Evolutionary conservation across 768 basidiomycete genomes (phyloP).

Genomic region (Lanmaoa rubissima): DNA sequence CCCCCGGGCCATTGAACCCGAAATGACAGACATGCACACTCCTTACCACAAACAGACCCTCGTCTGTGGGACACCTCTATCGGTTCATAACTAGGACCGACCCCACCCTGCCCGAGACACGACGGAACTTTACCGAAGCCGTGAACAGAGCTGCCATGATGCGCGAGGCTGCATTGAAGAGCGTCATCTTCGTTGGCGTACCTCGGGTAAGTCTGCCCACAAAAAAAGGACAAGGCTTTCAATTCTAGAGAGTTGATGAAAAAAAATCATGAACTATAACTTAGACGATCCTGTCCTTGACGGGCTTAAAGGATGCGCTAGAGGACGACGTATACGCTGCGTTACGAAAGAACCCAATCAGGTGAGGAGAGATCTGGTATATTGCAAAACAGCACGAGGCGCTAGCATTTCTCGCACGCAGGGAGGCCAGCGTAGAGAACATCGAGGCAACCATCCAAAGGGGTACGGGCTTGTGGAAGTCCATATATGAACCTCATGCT

Average conservation of each 20-base stretch:
- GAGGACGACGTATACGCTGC: slow-evolving; percentile 78
- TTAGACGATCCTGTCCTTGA: slow-evolving; percentile 80
- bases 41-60: slow-evolving; percentile 78
- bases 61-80: slow-evolving; percentile 77
- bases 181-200: slow-evolving; percentile 84
- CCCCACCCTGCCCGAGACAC: slow-evolving; percentile 39
- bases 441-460: slow-evolving; percentile 67
- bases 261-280: slow-evolving; percentile 2
- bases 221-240: background rate
- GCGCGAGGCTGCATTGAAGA: slow-evolving; percentile 88
- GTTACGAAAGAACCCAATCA: slow-evolving; percentile 62
- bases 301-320: slow-evolving; percentile 70
- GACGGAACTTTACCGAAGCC: slow-evolving; percentile 49
- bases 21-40: slow-evolving; percentile 73
- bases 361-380: slow-evolving; percentile 44
- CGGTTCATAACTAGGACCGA: slow-evolving; percentile 64
- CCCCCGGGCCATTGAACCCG: slow-evolving; percentile 30
- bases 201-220: slow-evolving; percentile 58
- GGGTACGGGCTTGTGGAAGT: slow-evolving; percentile 75
- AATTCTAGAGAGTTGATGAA: slow-evolving; percentile 1
- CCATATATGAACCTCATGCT: slow-evolving; percentile 86
- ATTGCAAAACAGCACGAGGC: slow-evolving; percentile 21
- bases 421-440: slow-evolving; percentile 58
- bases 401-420: slow-evolving; percentile 33
- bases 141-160: slow-evolving; percentile 78